Conservation (phyloP, 2,329 filamentous ascomycete genomes). For the Alternaria sp. region DNA sequence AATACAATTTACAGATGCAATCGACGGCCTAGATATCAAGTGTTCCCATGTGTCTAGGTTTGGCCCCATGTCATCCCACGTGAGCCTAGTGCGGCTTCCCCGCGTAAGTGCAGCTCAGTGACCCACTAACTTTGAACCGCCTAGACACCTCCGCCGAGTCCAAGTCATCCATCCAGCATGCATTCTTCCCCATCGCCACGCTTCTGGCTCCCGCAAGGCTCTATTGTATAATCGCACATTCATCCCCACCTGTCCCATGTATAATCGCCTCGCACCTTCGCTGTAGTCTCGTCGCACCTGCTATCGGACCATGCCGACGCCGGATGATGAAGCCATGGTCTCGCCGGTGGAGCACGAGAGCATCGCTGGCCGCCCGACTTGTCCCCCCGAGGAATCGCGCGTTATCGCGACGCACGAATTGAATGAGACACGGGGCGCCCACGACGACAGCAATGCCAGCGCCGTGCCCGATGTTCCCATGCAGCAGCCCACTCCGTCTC, state of each 20-base stretch:
- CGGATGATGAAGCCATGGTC: constrained; percentile 49
- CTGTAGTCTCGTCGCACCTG: constrained; percentile 37
- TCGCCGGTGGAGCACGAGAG: constrained; percentile 50
- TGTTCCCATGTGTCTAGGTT: neutral
- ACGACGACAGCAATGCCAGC: constrained; percentile 22
- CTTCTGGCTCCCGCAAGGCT: constrained; percentile 7
- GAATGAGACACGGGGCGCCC: constrained; percentile 32
- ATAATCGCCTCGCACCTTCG: constrained; percentile 16
- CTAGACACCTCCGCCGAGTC: constrained; percentile 23
- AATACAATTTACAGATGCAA: neutral
- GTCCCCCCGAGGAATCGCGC: constrained; percentile 56
- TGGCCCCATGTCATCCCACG: constrained; percentile 21
- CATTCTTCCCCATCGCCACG: constrained; percentile 15
- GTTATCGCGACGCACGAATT: constrained; percentile 36
- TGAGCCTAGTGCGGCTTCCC: constrained; percentile 33
- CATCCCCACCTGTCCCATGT: constrained; percentile 24
- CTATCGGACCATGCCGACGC: constrained; percentile 57
- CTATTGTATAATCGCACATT: constrained; percentile 13
- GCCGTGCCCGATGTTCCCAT: constrained; percentile 22
- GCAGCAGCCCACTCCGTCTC: constrained; percentile 47
- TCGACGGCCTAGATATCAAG: neutral
- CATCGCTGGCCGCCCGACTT: constrained; percentile 55
- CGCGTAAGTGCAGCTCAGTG: constrained; percentile 31
- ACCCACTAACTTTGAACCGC: constrained; percentile 21
- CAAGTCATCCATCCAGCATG: constrained; percentile 18